Base-by-base conservation (phyloP, 2,329 filamentous ascomycete species). In the Fusarium anguioides region DNA sequence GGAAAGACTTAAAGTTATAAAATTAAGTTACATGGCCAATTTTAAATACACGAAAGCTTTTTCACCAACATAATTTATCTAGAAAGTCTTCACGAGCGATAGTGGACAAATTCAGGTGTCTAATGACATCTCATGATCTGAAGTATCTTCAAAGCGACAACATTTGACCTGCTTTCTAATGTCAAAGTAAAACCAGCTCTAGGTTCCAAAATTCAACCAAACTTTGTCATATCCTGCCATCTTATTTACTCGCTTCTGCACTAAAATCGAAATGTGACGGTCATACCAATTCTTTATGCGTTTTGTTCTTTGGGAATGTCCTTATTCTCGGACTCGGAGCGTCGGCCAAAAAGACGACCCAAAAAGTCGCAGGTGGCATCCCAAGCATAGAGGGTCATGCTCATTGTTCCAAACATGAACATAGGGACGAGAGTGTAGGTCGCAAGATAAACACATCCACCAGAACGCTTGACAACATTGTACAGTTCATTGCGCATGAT, bases 401-500 rank as follows among this genome's bases (percentile, higher is more conserved):
- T 79, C 15, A 80, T 58, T 1, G 59, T 57, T 4, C 77, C 78
- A 48, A 81, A 80, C 9, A 80, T 29, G 12, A 76, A 20, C 12
- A 81, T 63, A 0, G 79, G 79, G 0, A 80, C 58, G 7, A 81
- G 40, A 0, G 79, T 76, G 29, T 79, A 81, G 2, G 76, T 78
- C 4, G 72, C 17, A 6, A 80, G 63, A 47, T 80, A 80, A 15
- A 80, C 69, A 6, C 61, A 44, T 0, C 80, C 80, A 0, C 79
- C 79, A 0, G 76, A 78, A 23, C 75, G 72, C 61, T 72, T 77
- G 1, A 79, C 77, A 1, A 82, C 75, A 15, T 72, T 64, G 50
- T 71, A 83, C n/a, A 83, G 67, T 66, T 83, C 82, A 1, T 73
- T 75, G 12, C 72, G 66, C 80, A 83, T 81, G 24, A 83, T 76